phyloP scores from a whole-genome alignment of 2,329 filamentous ascomycete genomes.

The Elsinoe necatrix region DNA sequence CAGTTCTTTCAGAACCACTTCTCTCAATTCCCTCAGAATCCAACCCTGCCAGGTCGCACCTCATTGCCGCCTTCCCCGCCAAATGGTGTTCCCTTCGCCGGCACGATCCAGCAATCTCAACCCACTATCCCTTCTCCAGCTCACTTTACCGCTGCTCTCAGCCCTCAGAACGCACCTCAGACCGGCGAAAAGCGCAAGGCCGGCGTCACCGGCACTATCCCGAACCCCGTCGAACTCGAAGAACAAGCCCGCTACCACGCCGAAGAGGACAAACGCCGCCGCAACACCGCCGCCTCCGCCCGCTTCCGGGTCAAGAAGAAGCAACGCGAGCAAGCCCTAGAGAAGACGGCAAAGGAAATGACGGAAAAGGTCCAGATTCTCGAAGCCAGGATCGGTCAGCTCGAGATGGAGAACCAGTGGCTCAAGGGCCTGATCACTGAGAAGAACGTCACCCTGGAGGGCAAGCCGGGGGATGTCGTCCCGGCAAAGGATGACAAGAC shows the following conservation, averaged over 20 bases:
- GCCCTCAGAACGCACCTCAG: constrained; percentile 16
- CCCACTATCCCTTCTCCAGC: constrained; percentile 20
- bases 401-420: constrained; percentile 47
- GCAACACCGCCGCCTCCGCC: constrained; percentile 46
- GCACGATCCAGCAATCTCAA: constrained; percentile 14
- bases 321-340: constrained; percentile 45
- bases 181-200: constrained; percentile 41
- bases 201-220: constrained; percentile 27
- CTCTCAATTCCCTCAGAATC: constrained; percentile 36
- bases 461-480: neutral
- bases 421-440: constrained; percentile 45
- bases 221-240: constrained; percentile 33
- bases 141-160: constrained; percentile 18
- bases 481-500: neutral
- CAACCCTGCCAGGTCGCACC: constrained; percentile 30
- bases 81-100: constrained; percentile 20
- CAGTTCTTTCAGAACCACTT: constrained; percentile 33
- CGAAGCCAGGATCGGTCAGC: constrained; percentile 40
- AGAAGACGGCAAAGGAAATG: constrained; percentile 46
- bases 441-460: constrained; percentile 31
- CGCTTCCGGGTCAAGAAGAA: constrained; percentile 50
- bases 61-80: constrained; percentile 23
- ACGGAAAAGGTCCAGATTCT: constrained; percentile 38
- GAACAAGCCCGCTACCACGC: constrained; percentile 40
- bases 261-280: constrained; percentile 46